Base-by-base conservation (phyloP, 1,284 basidiomycete genomes). In the Grifola frondosa region DNA sequence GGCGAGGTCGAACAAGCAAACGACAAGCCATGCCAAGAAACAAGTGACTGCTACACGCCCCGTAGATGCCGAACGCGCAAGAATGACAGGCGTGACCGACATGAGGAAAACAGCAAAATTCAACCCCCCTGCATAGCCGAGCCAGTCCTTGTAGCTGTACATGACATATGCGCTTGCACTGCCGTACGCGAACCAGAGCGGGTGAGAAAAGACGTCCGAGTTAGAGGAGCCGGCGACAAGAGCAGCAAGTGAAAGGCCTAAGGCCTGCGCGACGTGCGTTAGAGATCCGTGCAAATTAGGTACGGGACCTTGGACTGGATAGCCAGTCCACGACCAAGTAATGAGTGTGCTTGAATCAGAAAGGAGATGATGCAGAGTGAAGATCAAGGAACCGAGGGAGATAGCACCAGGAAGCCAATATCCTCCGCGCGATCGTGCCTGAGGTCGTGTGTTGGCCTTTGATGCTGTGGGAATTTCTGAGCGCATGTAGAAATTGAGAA, bases 321-420 rank as follows among this genome's bases (percentile, higher is more conserved):
- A 96, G 2, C 94, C 94, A 0, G 88, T 88, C 91, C 92, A 97
- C 1, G 88, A 84, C 89, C 91, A 96, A 2, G 90, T 83, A 48
- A 96, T 80, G 42, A 95, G 75, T 0, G 91, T 94, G 47, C 86
- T 88, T 1, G 84, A 71, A 54, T 97, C 93, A 6, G 83, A 81
- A 30, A 91, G 69, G 44, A 92, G 75, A 25, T 81, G 86, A 59
- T 96, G 90, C 0, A 95, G 57, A 11, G 81, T 76, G 68, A 90
- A 93, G 13, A 94, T 66, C 23, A 91, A 67, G 26, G 78, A 75
- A 3, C 90, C 91, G 5, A 94, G 68, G 0, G 89, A 81, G 24
- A 89, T 52, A 0, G 83, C 75, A 4, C 71, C 64, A 1, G 62
- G 54, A 12, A 81, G 44, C 74, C 80, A 81, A 46, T 62, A 63